Evolutionary conservation across 1,284 basidiomycete species (phyloP).

Genomic region (Cryptococcus amylolentus): DNA sequence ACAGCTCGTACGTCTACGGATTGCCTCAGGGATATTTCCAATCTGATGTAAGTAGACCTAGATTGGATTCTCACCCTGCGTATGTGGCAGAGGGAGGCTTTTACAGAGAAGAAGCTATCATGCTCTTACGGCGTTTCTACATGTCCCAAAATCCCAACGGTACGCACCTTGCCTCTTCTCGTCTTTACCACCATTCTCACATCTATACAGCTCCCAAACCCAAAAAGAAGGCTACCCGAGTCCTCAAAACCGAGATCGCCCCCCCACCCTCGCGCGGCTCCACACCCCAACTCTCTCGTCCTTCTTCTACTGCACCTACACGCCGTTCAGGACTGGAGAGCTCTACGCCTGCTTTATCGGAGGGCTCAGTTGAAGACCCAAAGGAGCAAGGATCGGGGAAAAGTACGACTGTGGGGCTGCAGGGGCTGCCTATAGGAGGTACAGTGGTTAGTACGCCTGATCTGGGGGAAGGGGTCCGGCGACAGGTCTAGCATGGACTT

Average conservation of each 20-base stretch:
- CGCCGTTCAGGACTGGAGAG: constrained; percentile 4
- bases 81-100: constrained; percentile 81
- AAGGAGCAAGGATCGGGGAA: too few species aligned
- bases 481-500: not conserved
- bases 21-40: not conserved
- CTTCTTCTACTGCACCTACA: constrained; percentile 15
- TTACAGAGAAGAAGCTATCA: constrained; percentile 87
- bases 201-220: constrained; percentile 45
- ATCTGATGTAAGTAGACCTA: constrained; percentile 8
- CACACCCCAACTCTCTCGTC: constrained; percentile 20
- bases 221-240: constrained; percentile 47
- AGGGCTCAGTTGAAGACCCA: not conserved
- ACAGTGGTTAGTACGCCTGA: constrained; percentile 27
- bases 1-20: constrained; percentile 59
- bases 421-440: constrained; percentile 24
- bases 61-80: constrained; percentile 66
- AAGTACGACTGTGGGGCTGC: not conserved
- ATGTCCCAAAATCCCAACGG: constrained; percentile 92
- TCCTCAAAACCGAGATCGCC: constrained; percentile 50
- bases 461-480: not conserved
- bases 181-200: not conserved
- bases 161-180: constrained; percentile 45
- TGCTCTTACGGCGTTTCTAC: constrained; percentile 91
- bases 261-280: constrained; percentile 30
- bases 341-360: not conserved